These are phyloP conservation scores for Glaciozyma martinii DNA, from an alignment of 768 basidiomycete genomes.

Conservation along the genomic window DNA sequence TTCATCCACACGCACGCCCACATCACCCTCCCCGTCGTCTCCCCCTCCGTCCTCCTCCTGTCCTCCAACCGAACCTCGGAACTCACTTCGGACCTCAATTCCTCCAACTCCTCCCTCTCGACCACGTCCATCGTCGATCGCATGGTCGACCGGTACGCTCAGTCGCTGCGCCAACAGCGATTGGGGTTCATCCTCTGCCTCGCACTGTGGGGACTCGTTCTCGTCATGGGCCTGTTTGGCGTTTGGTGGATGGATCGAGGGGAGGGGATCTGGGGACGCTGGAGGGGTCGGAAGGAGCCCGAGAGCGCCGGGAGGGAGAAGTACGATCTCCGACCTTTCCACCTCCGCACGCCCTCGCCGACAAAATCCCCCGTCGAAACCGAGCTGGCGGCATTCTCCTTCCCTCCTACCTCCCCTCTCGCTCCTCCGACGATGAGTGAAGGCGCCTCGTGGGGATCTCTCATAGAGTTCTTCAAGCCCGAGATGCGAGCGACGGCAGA, in stretches of 20 bases:
- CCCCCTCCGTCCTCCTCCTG: conserved; percentile 64
- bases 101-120: conserved; percentile 39
- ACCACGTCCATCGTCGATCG: conserved; percentile 58
- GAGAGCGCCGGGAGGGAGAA: background rate
- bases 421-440: background rate
- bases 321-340: conserved; percentile 5
- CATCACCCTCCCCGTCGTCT: conserved; percentile 68
- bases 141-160: conserved; percentile 63
- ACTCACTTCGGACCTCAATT: conserved; percentile 60
- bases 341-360: conserved; percentile 1
- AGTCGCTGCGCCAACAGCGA: conserved; percentile 66
- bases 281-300: background rate
- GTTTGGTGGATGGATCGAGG: background rate
- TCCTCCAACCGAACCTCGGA: conserved; percentile 64
- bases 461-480: conserved; percentile 19
- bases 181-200: conserved; percentile 77
- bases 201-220: conserved; percentile 70
- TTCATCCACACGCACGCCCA: conserved; percentile 83
- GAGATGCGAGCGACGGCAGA: no score
- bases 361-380: background rate
- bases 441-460: conserved; percentile 4
- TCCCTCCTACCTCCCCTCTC: no score
- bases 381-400: background rate
- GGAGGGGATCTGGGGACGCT: background rate
- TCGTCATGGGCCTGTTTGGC: conserved; percentile 54